phyloP scores from a whole-genome alignment of 2,329 filamentous ascomycete species.

The Microsporum canis region DNA sequence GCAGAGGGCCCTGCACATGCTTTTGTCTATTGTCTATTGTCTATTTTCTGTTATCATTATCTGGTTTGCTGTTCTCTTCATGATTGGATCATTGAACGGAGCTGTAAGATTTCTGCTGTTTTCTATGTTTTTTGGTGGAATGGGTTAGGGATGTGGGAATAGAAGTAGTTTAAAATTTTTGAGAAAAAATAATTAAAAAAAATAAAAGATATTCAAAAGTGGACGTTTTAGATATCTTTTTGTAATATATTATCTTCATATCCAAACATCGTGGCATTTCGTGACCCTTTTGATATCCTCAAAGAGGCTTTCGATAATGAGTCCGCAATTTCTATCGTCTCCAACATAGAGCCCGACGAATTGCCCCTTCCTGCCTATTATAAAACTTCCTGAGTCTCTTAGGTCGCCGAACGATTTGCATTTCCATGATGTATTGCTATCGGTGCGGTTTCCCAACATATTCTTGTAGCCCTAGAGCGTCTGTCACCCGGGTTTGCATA shows the following conservation, averaged over 20 bases:
- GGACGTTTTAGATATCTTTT: not conserved
- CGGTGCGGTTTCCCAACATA: too few species aligned
- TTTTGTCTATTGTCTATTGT: not conserved
- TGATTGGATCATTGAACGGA: not conserved
- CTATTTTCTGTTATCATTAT: not conserved
- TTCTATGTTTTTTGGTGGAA: not conserved
- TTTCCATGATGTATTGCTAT: too few species aligned
- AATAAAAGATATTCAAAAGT: not conserved
- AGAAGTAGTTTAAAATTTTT: not conserved
- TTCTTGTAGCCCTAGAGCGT: too few species aligned
- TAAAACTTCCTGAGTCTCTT: too few species aligned
- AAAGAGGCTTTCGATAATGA: too few species aligned
- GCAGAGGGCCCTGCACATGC: not conserved
- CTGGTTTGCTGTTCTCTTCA: not conserved
- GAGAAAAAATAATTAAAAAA: not conserved
- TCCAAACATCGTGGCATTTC: too few species aligned
- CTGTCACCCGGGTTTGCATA: too few species aligned
- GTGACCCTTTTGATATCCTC: too few species aligned
- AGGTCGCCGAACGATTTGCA: too few species aligned
- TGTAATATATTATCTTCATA: not conserved
- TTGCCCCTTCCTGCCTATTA: too few species aligned
- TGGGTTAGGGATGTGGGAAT: not conserved
- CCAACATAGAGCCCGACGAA: too few species aligned
- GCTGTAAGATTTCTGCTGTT: constrained; percentile 1
- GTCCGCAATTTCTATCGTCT: too few species aligned